phyloP scores from a whole-genome alignment of 1,284 basidiomycete species.

The Cutaneotrichosporon sp. region DNA sequence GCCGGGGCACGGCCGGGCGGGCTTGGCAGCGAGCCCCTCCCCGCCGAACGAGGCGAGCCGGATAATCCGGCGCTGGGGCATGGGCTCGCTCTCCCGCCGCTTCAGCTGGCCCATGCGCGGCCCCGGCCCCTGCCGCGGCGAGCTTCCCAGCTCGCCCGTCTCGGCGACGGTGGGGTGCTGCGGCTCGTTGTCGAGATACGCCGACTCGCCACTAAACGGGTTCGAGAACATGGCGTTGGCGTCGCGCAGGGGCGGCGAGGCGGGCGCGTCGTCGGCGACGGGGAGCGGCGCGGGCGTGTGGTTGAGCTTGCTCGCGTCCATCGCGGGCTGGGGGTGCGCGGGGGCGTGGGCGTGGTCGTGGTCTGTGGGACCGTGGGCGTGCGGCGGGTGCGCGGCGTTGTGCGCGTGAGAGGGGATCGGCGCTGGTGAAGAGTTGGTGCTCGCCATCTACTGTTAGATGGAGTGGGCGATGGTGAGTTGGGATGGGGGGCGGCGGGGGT shows the following conservation, averaged over 20 bases:
- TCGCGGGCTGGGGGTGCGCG: constrained; percentile 2
- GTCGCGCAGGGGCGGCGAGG: constrained; percentile 28
- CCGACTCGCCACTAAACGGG: background rate
- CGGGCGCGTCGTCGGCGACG: constrained; percentile 13
- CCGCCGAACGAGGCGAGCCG: constrained; percentile 48
- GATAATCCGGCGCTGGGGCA: constrained; percentile 35
- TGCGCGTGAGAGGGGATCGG: background rate
- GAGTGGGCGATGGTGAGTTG: too few relatives aligned
- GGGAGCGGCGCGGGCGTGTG: constrained; percentile 37
- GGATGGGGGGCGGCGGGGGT: too few relatives aligned
- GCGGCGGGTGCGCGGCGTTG: background rate
- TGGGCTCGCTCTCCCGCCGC: constrained; percentile 31
- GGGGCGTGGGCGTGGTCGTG: constrained; percentile 5
- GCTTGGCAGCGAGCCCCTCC: constrained; percentile 44
- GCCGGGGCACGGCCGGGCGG: constrained; percentile 15
- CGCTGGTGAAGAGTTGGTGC: background rate
- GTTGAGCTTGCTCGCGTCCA: constrained; percentile 47
- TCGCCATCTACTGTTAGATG: background rate
- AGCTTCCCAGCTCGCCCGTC: constrained; percentile 37
- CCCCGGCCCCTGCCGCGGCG: constrained; percentile 25
- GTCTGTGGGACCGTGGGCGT: background rate
- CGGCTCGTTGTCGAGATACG: constrained; percentile 34
- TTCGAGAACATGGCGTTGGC: constrained; percentile 1
- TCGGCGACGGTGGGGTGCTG: constrained; percentile 47
- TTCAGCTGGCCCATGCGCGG: constrained; percentile 44